Evolutionary conservation across 441 rosid genomes (phyloP).

Genomic region (Aquilaria agallochum): DNA sequence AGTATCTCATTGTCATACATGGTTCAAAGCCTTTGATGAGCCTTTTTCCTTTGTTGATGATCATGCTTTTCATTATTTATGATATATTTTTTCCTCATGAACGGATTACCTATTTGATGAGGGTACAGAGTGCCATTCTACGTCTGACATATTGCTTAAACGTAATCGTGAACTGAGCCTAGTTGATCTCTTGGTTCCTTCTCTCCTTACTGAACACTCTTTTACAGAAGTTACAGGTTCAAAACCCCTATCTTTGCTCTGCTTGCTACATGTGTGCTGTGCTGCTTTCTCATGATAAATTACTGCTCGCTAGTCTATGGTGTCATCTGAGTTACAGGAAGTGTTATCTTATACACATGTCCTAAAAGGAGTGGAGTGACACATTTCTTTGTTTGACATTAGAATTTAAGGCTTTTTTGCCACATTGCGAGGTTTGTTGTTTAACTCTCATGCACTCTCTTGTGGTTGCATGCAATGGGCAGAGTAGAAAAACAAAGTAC

Average conservation of each 20-base stretch:
- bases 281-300: background rate
- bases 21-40: too few relatives aligned
- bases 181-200: constrained; percentile 85
- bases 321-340: too few relatives aligned
- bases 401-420: too few relatives aligned
- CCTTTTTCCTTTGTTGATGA: background rate
- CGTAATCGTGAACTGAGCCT: constrained; percentile 96
- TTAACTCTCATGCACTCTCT: too few relatives aligned
- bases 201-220: constrained; percentile 72
- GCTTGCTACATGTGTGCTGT: constrained; percentile 7
- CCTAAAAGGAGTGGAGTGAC: too few relatives aligned
- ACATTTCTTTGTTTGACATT: too few relatives aligned
- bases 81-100: constrained; percentile 21
- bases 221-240: constrained; percentile 79
- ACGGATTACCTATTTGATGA: constrained; percentile 98
- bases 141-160: constrained; percentile 90
- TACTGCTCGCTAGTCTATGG: too few relatives aligned
- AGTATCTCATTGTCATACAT: too few relatives aligned
- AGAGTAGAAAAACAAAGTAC: too few relatives aligned
- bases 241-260: constrained; percentile 17
- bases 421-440: too few relatives aligned
- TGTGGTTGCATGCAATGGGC: too few relatives aligned
- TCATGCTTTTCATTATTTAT: constrained; percentile 8
- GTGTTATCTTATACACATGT: background rate
- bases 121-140: constrained; percentile 93